Evolutionary conservation across 306 rosid species (phyloP).

Genomic region (Vigna nakashimae): DNA sequence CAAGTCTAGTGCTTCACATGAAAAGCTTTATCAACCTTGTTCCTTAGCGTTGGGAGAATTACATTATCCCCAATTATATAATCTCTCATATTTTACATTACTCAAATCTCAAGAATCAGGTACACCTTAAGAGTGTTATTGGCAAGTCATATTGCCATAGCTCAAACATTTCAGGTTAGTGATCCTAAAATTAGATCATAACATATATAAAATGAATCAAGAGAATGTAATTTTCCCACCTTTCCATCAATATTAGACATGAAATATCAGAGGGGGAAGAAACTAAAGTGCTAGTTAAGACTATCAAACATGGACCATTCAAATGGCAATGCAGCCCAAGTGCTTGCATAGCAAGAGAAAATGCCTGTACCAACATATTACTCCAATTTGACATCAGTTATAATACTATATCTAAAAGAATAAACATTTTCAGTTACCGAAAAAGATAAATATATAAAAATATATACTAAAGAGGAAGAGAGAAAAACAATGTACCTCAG

Average conservation of each 20-base stretch:
- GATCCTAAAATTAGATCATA: background rate
- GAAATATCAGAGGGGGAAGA: background rate
- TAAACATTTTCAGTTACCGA: slow-evolving; percentile 22
- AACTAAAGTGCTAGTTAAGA: slow-evolving; percentile 13
- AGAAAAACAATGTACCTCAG: slow-evolving; percentile 63
- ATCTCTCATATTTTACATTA: slow-evolving; percentile 1
- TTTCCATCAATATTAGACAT: background rate
- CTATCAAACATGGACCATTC: slow-evolving; percentile 11
- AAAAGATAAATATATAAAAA: slow-evolving; percentile 9
- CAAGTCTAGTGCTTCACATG: background rate
- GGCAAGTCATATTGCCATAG: background rate
- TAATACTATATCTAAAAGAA: slow-evolving; percentile 21
- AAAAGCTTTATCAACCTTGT: background rate
- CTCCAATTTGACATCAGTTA: slow-evolving; percentile 11
- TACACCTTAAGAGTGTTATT: background rate
- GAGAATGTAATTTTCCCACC: background rate
- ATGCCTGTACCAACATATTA: slow-evolving; percentile 18
- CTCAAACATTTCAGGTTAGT: slow-evolving; percentile 14
- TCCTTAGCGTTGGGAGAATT: background rate
- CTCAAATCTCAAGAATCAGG: background rate
- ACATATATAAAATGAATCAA: slow-evolving; percentile 6
- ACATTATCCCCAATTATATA: background rate
- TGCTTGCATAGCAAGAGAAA: slow-evolving; percentile 1
- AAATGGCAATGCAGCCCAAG: background rate
- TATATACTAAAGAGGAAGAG: background rate